Evolutionary conservation across 2,329 filamentous ascomycete species (phyloP), one percentile per base, ranked within the genome.

Genomic region (Ophiocordyceps camponoti-floridani): DNA sequence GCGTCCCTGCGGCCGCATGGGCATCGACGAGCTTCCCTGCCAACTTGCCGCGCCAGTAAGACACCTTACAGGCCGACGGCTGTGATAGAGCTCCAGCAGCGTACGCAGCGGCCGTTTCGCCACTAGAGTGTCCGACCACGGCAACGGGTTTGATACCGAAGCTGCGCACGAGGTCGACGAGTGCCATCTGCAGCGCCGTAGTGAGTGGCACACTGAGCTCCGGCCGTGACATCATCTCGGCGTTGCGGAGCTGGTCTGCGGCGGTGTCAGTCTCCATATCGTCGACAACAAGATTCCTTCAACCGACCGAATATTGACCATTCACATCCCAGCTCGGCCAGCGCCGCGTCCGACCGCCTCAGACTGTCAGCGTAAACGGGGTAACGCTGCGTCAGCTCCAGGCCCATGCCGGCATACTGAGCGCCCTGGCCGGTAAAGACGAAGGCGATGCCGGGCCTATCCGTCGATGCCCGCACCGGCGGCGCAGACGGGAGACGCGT

Each of bases 91-190:
- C 47, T 8, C 49, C 50, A 1, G 50, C 47, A 19, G 52, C 50
- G 41, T 62, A 64, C 1, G 56, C 63, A 1, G 63, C 63, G 4
- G 59, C 58, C 12, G 65, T 64, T 48, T 66, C 63, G 2, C 63
- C 63, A 1, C 62, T 66, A 0, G 67, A 70, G 49, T 72, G 69
- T 3, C 69, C 68, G 4, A 69, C 58, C 0, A 66, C 64, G 2
- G 58, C 58, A 3, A 45, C 38, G 13, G 64, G 59, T 0, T 42
- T 40, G 13, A 69, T 45, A 5, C 58, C 58, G 9, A 57, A 58
- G 0, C 53, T 48, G 1, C 44, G 38, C 3, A 59, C 48, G 3
- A 54, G 47, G n/a, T 60, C 52, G n/a, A 60, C 52, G 3, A 61
- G 44, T 1, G 50, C 50, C 5, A 57, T 46, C 44, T 58, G 53